Percentiles rank a stretch among this genome's conserved stretches.
Conservation (phyloP, 2,329 filamentous ascomycete species). For the Monosporascus sp. region DNA sequence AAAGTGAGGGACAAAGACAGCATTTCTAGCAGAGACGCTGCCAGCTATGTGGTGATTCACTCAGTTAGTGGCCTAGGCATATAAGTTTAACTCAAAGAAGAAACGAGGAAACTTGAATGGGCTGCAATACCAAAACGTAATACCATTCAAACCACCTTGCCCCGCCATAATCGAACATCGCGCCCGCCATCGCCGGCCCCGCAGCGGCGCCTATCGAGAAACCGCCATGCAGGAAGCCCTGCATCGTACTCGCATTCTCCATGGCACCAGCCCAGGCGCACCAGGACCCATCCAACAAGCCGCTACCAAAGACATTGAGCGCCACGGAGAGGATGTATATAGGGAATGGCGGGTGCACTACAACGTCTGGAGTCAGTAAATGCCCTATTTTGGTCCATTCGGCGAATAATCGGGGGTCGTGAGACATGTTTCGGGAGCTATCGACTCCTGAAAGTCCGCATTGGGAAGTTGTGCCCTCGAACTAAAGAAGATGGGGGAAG, state of each 20-base stretch:
- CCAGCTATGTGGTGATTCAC: conserved; percentile 2
- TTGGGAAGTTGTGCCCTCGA: too few species aligned
- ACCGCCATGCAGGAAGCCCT: conserved; percentile 35
- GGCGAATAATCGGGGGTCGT: too few species aligned
- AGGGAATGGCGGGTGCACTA: conserved; percentile 26
- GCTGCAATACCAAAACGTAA: conserved; percentile 29
- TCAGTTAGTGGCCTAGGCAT: too few species aligned
- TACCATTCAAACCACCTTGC: conserved; percentile 35
- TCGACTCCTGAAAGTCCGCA: too few species aligned
- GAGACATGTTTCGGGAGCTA: too few species aligned
- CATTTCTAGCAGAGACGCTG: conserved; percentile 17
- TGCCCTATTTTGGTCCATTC: too few species aligned
- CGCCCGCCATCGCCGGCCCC: conserved; percentile 30
- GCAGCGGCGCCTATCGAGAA: conserved; percentile 33
- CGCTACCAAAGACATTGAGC: conserved; percentile 31
- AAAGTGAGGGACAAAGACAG: conserved; percentile 30
- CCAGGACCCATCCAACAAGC: conserved; percentile 38
- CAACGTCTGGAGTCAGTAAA: too few species aligned
- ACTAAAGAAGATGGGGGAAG: too few species aligned
- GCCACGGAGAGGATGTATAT: conserved; percentile 27
- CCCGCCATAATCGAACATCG: conserved; percentile 21
- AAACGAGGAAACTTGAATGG: not conserved
- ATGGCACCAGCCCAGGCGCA: conserved; percentile 39
- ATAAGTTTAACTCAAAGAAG: too few species aligned
- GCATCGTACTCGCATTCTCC: conserved; percentile 32